Evolutionary conservation across 2,329 filamentous ascomycete genomes (phyloP), one percentile per base, ranked within the genome.

Genomic region (Fusarium papillatum): DNA sequence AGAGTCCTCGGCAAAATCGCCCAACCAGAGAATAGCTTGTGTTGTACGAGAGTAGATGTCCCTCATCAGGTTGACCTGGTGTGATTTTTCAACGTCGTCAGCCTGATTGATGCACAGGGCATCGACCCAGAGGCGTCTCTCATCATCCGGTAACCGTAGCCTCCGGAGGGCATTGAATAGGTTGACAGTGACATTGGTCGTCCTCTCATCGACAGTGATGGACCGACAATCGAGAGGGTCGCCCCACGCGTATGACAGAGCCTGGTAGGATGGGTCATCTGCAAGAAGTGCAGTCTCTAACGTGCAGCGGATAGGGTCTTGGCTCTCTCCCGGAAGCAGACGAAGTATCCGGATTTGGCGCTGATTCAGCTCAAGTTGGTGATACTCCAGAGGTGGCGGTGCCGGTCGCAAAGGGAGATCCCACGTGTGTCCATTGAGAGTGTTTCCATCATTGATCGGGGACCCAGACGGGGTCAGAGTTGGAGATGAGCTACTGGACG

Each of bases 1-100:
- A 0, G 83, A 84, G 73, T 91, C 89, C 72, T 88, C 83, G 11
- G 36, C 13, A 46, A 43, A 48, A 17, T 72, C 53, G 7, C 70
- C 60, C 9, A 69, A 63, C 68, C 71, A 73, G 4, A 75, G 39
- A 2, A 73, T 19, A n/a, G 39, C 29, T 38, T 24, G 48, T 60
- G 26, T 36, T 11, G 68, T 59, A 8, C 26, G 11, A 19, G 64
- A 48, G 26, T 71, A 75, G 3, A 71, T 71, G 7, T 62, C 59
- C 31, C 17, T 53, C 68, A 66, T 71, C 3, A 71, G 19, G 22
- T 34, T 41, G 26, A 61, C 59, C 36, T 73, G 50, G 10, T 71
- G 50, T 4, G 64, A 64, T 39, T 48, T 66, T 39, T 75, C 71
- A 16, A 22, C 38, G 7, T 60, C 36, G 38, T 71, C 68, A 26